Conservation (phyloP, 352 stramenopile species). For the Aphanomyces euteiches region DNA sequence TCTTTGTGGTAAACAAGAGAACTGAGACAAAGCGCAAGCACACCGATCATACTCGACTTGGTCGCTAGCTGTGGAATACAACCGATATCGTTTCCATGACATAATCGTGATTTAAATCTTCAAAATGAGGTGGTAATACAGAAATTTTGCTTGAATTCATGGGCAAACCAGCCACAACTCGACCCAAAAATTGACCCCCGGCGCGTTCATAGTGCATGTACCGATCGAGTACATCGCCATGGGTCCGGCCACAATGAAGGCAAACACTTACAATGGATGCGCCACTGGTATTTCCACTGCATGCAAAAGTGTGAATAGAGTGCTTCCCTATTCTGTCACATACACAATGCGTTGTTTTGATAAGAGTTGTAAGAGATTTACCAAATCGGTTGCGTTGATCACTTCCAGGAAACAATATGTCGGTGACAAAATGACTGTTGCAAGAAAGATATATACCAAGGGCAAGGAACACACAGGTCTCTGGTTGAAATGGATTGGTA, state of each 20-base stretch:
- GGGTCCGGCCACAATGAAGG: constrained; percentile 18
- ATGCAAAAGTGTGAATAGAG: constrained; percentile 25
- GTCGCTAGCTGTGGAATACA: neutral
- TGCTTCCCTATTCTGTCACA: neutral
- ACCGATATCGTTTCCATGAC: neutral
- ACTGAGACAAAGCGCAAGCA: neutral
- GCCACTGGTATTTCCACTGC: constrained; percentile 5
- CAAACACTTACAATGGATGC: constrained; percentile 24
- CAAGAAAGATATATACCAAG: constrained; percentile 34
- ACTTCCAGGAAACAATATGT: constrained; percentile 5
- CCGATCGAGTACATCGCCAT: constrained; percentile 23
- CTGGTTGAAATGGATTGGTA: constrained; percentile 35
- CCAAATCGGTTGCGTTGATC: constrained; percentile 3
- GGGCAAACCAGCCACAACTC: constrained; percentile 17
- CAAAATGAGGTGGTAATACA: constrained; percentile 9
- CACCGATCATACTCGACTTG: neutral
- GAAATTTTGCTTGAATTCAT: constrained; percentile 16
- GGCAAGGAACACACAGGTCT: constrained; percentile 35
- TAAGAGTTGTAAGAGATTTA: neutral
- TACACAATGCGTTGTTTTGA: constrained; percentile 1
- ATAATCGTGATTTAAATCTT: neutral
- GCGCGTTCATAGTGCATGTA: constrained; percentile 22
- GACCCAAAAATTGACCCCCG: constrained; percentile 11
- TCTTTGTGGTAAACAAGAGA: neutral
- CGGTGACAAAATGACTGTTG: neutral